Base-by-base conservation (phyloP, 1,284 basidiomycete species). In the Ustilago xerochloae region DNA sequence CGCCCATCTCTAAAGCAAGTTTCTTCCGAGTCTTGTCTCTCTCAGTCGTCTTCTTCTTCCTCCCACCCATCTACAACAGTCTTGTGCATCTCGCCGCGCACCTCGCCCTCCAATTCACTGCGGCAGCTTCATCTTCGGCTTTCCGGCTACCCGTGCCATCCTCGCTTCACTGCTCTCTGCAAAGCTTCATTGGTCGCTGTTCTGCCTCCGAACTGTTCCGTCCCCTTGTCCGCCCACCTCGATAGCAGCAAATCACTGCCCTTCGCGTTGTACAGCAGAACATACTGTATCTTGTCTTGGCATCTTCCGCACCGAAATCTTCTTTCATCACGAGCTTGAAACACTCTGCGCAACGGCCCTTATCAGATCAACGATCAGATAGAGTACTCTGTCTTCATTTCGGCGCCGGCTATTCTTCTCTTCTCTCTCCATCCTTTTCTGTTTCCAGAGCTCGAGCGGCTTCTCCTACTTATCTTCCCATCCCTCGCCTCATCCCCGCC, bases 301-400 rank as follows among this genome's bases (percentile, higher is more conserved):
- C 41, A 24, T 2, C 18, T 45, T 6, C 45, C 6, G 16, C 12
- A 48, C 5, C 6, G 30, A 18, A 32, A 22, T 22, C 10, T 35
- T 49, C 24, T 20, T 15, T 15, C 32, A 8, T 24, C 22, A 38
- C 12, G 32, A 36, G n/a, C 1, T 28, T 35, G 30, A 35, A 16
- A 12, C 49, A 50, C 8, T 29, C 24, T 15, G 26, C 13, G 18
- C 32, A 22, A 29, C 24, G 7, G 18, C 16, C 36, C 52, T 63
- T 63, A 63, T 63, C 66, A 63, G 60, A 69, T 69, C 65, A 41
- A 41, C 13, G 51, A 62, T 41, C 30, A 36, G 32, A 30, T 47
- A 35, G n/a, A n/a, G 49, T 28, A 22, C 22, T 28, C 43, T 32
- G 38, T 24, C 36, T 15, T 58, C 36, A 5, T 9, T 57, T 57